phyloP scores from a whole-genome alignment of 2,329 filamentous ascomycete genomes.

The Nemania sp. region DNA sequence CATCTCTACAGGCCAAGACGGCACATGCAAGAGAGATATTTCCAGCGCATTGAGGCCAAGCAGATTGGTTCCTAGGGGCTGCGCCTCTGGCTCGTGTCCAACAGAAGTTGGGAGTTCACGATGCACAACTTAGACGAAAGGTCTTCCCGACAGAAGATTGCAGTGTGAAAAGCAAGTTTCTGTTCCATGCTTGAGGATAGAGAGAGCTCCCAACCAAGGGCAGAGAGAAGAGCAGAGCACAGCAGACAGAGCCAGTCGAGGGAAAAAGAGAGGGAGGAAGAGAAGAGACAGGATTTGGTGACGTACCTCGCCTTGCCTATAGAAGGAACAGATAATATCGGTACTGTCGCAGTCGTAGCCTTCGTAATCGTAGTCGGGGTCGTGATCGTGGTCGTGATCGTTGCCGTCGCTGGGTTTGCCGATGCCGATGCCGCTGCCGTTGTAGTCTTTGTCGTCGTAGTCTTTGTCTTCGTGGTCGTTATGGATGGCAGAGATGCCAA shows the following conservation, averaged over 20 bases:
- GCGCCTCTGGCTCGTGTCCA: constrained; percentile 11
- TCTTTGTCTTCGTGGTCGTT: constrained; percentile 31
- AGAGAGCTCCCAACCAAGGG: not conserved
- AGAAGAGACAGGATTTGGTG: not conserved
- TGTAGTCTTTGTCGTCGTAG: constrained; percentile 22
- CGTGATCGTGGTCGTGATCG: constrained; percentile 9
- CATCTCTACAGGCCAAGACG: constrained; percentile 22
- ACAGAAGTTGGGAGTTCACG: constrained; percentile 5
- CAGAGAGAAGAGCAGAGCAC: not conserved
- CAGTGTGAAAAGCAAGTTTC: not conserved
- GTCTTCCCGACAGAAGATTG: constrained; percentile 5
- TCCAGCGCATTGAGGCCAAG: constrained; percentile 6
- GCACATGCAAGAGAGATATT: constrained; percentile 13
- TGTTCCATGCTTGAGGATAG: not conserved
- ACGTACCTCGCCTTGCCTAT: constrained; percentile 13
- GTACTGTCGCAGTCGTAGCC: not conserved
- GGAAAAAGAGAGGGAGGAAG: not conserved
- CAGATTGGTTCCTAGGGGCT: not conserved
- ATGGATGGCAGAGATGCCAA: constrained; percentile 24
- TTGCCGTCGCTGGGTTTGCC: no score
- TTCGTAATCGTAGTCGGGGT: constrained; percentile 30
- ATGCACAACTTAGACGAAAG: constrained; percentile 12
- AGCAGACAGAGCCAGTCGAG: not conserved
- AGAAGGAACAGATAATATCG: constrained; percentile 14
- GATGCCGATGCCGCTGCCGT: not conserved